Base-by-base conservation (phyloP, 129 eudicot species). In the Escallonia rubra region DNA sequence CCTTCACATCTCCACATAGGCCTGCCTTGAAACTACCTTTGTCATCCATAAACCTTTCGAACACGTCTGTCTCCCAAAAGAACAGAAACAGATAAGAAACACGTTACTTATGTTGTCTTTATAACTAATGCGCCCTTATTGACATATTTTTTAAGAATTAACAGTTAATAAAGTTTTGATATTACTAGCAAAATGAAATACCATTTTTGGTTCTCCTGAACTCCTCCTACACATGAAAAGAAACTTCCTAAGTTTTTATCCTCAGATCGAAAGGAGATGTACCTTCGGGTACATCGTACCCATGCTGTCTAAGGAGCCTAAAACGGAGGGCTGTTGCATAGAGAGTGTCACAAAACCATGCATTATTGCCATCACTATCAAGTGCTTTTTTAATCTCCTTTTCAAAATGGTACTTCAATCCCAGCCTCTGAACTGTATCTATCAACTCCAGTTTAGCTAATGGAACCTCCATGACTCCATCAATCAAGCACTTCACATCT, bases 211-310 rank as follows among this genome's bases (percentile, higher is more conserved):
- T 23, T 23, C 34, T 23, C 34, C 34, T 23, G 34, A 23, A 23
- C 34, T 23, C 34, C 34, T 23, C 1, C 34, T 23, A 23, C 34
- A 23, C 34, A 23, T 1, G 34, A 23, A 23, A 23, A 23, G 34
- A 23, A 23, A 23, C 34, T 23, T 23, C 34, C 34, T 23, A 23
- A 23, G 34, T 23, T 23, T 23, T 0, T 23, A 23, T 23, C 34
- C 34, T 23, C 34, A 23, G 34, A n/a, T n/a, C n/a, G n/a, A 49
- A 63, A n/a, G 7, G 53, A n/a, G 8, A 4, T 7, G 50, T 14
- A 46, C 68, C 68, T 64, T 64, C 54, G 55, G 68, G 7, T 10
- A 64, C 68, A 8, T 64, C 39, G 10, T 64, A 64, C n/a, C 56
- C 56, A 64, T 64, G 68, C 47, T 64, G 56, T 46, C 68, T 45